Evolutionary conservation across 2,329 filamentous ascomycete species (phyloP).

Genomic region (Aureobasidium namibiae): DNA sequence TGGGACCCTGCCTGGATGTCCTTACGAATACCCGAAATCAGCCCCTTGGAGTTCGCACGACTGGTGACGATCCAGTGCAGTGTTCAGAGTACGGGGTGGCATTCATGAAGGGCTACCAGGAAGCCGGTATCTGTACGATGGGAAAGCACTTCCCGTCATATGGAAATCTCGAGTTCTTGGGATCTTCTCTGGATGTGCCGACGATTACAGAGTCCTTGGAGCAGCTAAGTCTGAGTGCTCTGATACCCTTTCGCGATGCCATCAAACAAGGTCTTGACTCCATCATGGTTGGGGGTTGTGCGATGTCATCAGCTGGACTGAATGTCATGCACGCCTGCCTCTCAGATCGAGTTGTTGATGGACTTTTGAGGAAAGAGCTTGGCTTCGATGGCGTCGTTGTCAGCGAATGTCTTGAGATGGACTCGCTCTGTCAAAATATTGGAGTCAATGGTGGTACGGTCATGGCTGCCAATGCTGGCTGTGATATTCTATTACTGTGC

Average conservation of each 20-base stretch:
- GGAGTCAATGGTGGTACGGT: conserved; percentile 95
- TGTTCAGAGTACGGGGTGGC: conserved; percentile 88
- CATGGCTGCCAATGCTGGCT: conserved; percentile 95
- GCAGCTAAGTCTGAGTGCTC: conserved; percentile 80
- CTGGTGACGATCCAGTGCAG: conserved; percentile 88
- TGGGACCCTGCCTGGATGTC: conserved; percentile 89
- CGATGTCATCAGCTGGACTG: conserved; percentile 83
- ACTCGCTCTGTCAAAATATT: conserved; percentile 87
- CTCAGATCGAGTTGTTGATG: conserved; percentile 87
- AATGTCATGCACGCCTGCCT: conserved; percentile 94
- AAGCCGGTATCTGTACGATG: conserved; percentile 79
- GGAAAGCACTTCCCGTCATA: conserved; percentile 97
- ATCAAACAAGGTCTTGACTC: conserved; percentile 80
- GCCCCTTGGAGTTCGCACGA: conserved; percentile 79
- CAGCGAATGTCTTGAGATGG: conserved; percentile 94
- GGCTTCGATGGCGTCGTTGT: conserved; percentile 88
- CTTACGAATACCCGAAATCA: conserved; percentile 89
- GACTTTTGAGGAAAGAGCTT: conserved; percentile 77
- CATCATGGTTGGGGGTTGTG: conserved; percentile 93
- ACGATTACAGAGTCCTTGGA: conserved; percentile 93
- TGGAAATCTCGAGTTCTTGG: conserved; percentile 87
- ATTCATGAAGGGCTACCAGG: conserved; percentile 85
- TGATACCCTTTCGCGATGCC: conserved; percentile 86
- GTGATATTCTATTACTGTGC: conserved; percentile 83
- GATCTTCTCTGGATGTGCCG: conserved; percentile 82